phyloP scores from a whole-genome alignment of 441 rosid genomes.

The Macaranga tanarius region DNA sequence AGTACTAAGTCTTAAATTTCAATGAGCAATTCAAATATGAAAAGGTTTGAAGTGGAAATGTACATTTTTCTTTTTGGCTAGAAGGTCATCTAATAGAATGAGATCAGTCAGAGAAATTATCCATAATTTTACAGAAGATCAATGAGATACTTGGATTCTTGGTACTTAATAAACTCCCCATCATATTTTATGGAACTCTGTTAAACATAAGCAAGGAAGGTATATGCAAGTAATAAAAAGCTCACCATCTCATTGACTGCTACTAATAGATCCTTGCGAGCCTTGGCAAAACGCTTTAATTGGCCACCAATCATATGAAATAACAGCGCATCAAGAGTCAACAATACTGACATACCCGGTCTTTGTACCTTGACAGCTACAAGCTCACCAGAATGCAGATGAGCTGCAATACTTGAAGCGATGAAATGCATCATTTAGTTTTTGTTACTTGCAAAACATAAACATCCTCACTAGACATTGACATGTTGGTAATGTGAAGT shows the following conservation, averaged over 20 bases:
- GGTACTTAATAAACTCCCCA: background rate
- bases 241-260: constrained; percentile 99
- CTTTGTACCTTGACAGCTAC: constrained; percentile 99
- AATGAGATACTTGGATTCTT: too few species aligned
- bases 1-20: background rate
- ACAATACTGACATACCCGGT: constrained; percentile 76
- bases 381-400: constrained; percentile 92
- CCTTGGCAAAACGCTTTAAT: constrained; percentile 90
- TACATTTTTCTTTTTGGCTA: background rate
- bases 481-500: constrained; percentile 3
- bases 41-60: background rate
- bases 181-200: constrained; percentile 7
- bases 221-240: constrained; percentile 23
- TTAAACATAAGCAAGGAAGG: constrained; percentile 3
- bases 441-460: constrained; percentile 14
- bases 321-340: constrained; percentile 94
- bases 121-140: background rate
- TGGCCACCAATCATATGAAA: constrained; percentile 96
- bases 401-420: constrained; percentile 83
- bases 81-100: background rate
- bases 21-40: background rate
- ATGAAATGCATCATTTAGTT: constrained; percentile 33
- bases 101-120: background rate
- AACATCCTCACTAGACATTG: constrained; percentile 9
- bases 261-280: constrained; percentile 84